Percentiles rank a stretch among this genome's conserved stretches.
These are phyloP conservation scores for Aphanomyces astaci DNA, from an alignment of 352 stramenopile genomes.

Conservation along the genomic window DNA sequence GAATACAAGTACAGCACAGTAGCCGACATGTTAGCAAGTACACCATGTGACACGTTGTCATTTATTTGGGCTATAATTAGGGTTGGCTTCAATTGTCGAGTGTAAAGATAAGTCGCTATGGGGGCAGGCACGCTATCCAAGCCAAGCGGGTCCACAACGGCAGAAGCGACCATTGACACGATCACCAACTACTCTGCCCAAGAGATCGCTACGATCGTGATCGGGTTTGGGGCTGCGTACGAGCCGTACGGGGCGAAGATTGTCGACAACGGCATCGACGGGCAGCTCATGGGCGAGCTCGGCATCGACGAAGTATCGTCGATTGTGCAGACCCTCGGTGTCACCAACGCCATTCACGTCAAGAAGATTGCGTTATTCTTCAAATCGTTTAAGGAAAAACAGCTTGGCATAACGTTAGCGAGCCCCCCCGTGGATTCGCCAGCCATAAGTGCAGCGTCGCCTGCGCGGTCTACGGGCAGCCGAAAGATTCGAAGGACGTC, in stretches of 20 bases:
- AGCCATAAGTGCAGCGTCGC: no score
- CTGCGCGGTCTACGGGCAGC: background rate
- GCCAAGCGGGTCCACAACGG: background rate
- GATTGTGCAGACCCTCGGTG: background rate
- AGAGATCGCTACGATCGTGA: background rate
- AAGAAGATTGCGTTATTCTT: background rate
- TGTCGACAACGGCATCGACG: background rate
- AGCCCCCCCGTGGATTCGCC: no score
- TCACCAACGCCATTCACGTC: background rate
- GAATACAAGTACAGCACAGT: no score
- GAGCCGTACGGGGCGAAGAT: background rate
- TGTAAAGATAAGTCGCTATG: background rate
- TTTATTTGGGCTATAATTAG: no score
- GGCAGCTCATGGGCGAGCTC: background rate
- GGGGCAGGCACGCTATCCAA: background rate
- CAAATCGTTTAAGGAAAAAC: slow-evolving; percentile 1
- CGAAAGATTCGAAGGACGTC: background rate
- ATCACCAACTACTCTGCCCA: background rate
- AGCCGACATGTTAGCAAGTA: no score
- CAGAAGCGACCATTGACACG: background rate
- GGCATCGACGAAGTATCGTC: background rate
- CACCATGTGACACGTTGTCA: no score
- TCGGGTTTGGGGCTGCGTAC: background rate
- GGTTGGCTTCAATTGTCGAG: no score
- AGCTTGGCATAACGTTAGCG: background rate